Evolutionary conservation across 208 protist species (phyloP).

Genomic region (Leishmania major): DNA sequence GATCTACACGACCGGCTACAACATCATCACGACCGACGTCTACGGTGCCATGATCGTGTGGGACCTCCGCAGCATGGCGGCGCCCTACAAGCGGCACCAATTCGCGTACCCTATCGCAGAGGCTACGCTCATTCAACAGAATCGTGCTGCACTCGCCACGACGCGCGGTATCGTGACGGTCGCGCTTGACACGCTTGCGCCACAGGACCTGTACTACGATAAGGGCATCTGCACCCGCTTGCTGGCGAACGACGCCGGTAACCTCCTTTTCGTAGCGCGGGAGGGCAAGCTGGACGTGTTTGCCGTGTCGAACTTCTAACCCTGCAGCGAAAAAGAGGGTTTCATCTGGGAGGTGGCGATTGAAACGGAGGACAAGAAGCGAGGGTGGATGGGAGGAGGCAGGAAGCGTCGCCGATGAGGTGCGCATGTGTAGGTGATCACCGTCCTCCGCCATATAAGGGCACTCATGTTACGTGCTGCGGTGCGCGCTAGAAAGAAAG

Average conservation of each 20-base stretch:
- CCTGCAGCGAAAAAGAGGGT: too few relatives aligned
- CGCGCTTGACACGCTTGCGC: conserved; percentile 36
- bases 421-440: neutral
- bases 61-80: conserved; percentile 64
- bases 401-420: neutral
- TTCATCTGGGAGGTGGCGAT: neutral
- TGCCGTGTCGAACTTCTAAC: conserved; percentile 2
- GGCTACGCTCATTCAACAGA: conserved; percentile 19
- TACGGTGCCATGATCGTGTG: conserved; percentile 73
- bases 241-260: conserved; percentile 26
- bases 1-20: conserved; percentile 51
- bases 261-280: conserved; percentile 30
- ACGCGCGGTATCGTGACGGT: conserved; percentile 65
- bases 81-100: conserved; percentile 36
- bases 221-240: conserved; percentile 25
- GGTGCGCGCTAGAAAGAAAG: neutral
- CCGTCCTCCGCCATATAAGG: neutral
- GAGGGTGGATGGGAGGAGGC: neutral
- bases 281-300: neutral
- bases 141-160: conserved; percentile 49
- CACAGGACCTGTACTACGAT: conserved; percentile 25
- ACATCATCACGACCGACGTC: conserved; percentile 60
- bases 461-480: neutral
- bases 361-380: neutral
- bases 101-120: conserved; percentile 62